Conservation (phyloP, 2,329 filamentous ascomycete species). For the Fusarium poae region DNA sequence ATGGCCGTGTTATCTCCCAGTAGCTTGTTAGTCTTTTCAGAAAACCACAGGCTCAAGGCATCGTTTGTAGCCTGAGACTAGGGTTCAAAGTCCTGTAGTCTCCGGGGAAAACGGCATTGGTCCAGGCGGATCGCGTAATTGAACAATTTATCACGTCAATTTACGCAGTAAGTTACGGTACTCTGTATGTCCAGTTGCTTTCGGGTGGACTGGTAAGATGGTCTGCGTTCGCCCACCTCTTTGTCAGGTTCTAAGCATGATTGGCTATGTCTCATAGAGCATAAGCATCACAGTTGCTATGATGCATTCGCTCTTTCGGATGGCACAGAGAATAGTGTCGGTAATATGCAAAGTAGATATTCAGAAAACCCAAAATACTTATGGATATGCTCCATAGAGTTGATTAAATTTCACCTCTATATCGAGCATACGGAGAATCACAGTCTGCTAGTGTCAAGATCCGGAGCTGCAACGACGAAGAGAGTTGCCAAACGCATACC, state of each 20-base stretch:
- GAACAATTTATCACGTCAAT: background rate
- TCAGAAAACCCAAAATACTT: background rate
- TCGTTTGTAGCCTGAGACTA: background rate
- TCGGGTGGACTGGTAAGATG: background rate
- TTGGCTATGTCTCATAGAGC: background rate
- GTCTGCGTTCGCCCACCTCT: too few relatives aligned
- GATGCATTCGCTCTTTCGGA: background rate
- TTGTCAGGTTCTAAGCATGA: background rate
- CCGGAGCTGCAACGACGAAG: background rate
- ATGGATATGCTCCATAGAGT: background rate
- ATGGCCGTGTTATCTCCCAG: constrained; percentile 20
- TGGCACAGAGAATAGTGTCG: background rate
- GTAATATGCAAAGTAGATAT: background rate
- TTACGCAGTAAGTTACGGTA: background rate
- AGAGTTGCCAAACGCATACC: too few relatives aligned
- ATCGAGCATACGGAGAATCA: background rate
- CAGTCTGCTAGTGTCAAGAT: background rate
- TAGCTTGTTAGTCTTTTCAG: background rate
- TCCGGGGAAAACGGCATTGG: background rate
- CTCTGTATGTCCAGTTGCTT: background rate
- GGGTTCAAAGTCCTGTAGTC: background rate
- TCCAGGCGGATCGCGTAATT: background rate
- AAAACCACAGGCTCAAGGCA: background rate
- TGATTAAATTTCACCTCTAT: background rate
- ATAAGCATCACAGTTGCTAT: background rate